Evolutionary conservation across 2,329 filamentous ascomycete species (phyloP).

Genomic region (Rhynchosporium secalis): DNA sequence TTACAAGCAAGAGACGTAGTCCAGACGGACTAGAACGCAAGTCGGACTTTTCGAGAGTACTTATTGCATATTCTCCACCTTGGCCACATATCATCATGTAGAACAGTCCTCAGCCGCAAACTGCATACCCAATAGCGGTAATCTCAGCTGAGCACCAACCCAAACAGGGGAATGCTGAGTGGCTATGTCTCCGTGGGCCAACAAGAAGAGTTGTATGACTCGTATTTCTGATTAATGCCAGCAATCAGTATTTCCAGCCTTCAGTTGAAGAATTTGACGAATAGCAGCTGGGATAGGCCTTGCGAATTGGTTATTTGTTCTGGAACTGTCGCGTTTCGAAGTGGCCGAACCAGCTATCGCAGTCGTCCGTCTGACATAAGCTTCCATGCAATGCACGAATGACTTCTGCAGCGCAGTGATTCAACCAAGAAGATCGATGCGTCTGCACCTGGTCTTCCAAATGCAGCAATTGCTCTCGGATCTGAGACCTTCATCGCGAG

Average conservation of each 20-base stretch:
- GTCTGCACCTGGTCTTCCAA: conserved; percentile 1
- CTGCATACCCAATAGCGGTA: too few species aligned
- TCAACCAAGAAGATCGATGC: not conserved
- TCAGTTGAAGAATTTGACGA: not conserved
- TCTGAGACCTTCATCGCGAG: conserved; percentile 5
- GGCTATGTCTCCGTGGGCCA: conserved; percentile 1
- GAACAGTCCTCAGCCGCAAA: too few species aligned
- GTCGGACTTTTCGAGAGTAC: too few species aligned
- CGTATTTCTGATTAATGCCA: conserved; percentile 11
- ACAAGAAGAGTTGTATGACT: not conserved
- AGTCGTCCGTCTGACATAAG: conserved; percentile 1
- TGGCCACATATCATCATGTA: too few species aligned
- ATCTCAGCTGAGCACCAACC: too few species aligned
- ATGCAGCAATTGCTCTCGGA: not conserved
- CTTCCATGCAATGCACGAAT: not conserved
- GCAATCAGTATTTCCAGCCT: not conserved
- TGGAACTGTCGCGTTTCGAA: not conserved
- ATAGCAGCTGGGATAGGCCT: not conserved
- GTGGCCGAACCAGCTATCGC: not conserved
- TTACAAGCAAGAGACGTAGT: not conserved
- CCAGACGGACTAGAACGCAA: not conserved
- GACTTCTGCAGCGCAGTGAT: not conserved
- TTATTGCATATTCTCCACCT: too few species aligned
- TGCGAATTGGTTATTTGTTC: not conserved
- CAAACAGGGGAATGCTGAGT: not conserved